Evolutionary conservation across 208 protist genomes (phyloP), one percentile per base, ranked within the genome.

Genomic region (Blastocrithidia nonstop): DNA sequence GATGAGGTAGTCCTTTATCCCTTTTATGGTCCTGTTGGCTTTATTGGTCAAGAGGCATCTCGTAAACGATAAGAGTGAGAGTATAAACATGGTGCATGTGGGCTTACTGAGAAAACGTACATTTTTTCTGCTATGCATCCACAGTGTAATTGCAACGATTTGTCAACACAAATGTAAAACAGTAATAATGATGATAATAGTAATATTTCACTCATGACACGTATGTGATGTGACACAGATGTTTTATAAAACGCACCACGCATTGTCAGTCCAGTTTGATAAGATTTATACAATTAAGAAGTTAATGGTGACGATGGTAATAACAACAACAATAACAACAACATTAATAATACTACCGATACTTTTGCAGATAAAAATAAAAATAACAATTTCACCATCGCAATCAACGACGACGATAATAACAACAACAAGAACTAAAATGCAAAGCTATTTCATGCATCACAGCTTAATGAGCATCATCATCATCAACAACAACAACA

Each of bases 21-120:
- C 32, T 71, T 71, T 38, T 71, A 66, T 31, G 63, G 63, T 1
- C 63, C 63, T 16, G 62, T 71, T 35, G 63, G 63, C 53, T 22
- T 24, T 9, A 19, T 71, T 1, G 63, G 63, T 13, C 37, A 66
- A 20, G 48, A 65, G 33, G 42, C 63, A 0, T 71, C 52, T 0
- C 47, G 43, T 22, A 54, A 44, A 41, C 57, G 63, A 3, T 50
- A 41, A 3, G 21, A 29, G 36, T 16, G 63, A 23, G 63, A 71
- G 44, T 21, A 22, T n/a, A 21, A 44, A 7, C 50, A 21, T 26
- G 63, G 57, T 21, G 39, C 23, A 3, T 49, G 52, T 8, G 63
- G 63, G 0, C 51, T 50, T 21, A 51, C 53, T 17, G 57, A 61
- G 47, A 38, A 45, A 15, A 52, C 28, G n/a, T 71, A 71, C 44